Base-by-base conservation (phyloP, 306 rosid genomes). In the Castanea sativa region DNA sequence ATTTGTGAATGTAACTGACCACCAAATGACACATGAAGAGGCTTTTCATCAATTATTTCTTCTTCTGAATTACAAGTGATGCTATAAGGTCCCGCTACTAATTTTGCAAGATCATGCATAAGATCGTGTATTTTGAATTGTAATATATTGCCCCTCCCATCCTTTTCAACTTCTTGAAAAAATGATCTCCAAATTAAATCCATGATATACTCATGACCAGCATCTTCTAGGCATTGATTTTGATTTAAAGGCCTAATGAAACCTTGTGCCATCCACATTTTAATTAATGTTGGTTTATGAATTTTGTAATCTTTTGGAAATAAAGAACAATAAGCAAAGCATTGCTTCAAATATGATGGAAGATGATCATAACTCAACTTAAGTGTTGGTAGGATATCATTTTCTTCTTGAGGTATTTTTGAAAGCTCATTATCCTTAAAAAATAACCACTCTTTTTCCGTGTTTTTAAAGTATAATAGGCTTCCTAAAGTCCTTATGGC, bases 71-170 rank as follows among this genome's bases (percentile, higher is more conserved):
- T 10, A 3, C 2, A 6, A 0, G 11, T 10, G 25, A 57, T 79
- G 33, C 29, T 1, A 1, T 80, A 75, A 0, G 15, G n/a, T 19
- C 82, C 78, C 5, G 21, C 75, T 20, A 84, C 71, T 6, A 23
- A 41, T 5, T 4, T 52, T 76, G 92, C 81, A 14, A 89, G 80
- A 59, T 86, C 88, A 81, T 86, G 84, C 67, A 89, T 82, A n/a
- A 82, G 81, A 20, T 68, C 84, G 0, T 73, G 83, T 61, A 84
- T 73, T 59, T 77, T 80, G 59, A 70, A 87, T 3, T 27, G 1
- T 27, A 27, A 18, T 1, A 4, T 0, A 3, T 69, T 25, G 0
- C 23, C 83, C 3, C 0, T 23, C 3, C 16, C 73, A 67, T 83
- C 61, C 0, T 3, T 3, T 2, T 15, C 19, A 3, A 38, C 43